Conservation (phyloP, 2,329 filamentous ascomycete species). For the Plectosphaerella sp. region DNA sequence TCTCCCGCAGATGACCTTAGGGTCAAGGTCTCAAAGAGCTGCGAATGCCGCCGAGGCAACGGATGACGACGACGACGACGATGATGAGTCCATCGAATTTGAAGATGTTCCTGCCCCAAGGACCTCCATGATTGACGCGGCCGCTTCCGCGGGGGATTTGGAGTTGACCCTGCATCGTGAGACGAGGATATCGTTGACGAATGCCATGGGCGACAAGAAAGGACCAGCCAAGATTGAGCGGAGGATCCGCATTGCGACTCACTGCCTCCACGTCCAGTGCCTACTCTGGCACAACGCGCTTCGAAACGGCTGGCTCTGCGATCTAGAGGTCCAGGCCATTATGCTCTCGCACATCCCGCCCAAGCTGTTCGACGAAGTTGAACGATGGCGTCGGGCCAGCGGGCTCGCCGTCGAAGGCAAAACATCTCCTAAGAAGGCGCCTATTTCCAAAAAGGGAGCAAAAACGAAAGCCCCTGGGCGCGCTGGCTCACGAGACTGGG, state of each 20-base stretch:
- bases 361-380: slow-evolving; percentile 65
- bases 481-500: slow-evolving; percentile 61
- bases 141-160: slow-evolving; percentile 59
- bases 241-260: slow-evolving; percentile 70
- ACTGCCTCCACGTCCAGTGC: slow-evolving; percentile 83
- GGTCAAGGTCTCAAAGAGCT: slow-evolving; percentile 7
- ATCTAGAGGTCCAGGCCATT: slow-evolving; percentile 68
- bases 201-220: slow-evolving; percentile 66
- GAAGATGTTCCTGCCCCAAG: slow-evolving; percentile 47
- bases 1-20: slow-evolving; percentile 18
- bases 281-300: slow-evolving; percentile 87
- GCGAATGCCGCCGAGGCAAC: neutral
- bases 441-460: slow-evolving; percentile 26
- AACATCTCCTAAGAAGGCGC: slow-evolving; percentile 18
- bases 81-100: slow-evolving; percentile 60
- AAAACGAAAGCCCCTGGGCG: slow-evolving; percentile 20
- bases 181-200: slow-evolving; percentile 54
- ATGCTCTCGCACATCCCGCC: slow-evolving; percentile 70
- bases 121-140: slow-evolving; percentile 33
- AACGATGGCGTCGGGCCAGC: slow-evolving; percentile 67
- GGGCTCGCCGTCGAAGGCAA: slow-evolving; percentile 47
- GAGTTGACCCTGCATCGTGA: slow-evolving; percentile 66
- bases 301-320: slow-evolving; percentile 79
- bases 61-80: slow-evolving; percentile 35
- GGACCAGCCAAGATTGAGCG: slow-evolving; percentile 83